A percentile compares a stretch with the other conserved stretches of the same genome.
These are phyloP conservation scores for Tetrahymena malaccensis DNA, from an alignment of 73 alveolate species.

Conservation along the genomic window DNA sequence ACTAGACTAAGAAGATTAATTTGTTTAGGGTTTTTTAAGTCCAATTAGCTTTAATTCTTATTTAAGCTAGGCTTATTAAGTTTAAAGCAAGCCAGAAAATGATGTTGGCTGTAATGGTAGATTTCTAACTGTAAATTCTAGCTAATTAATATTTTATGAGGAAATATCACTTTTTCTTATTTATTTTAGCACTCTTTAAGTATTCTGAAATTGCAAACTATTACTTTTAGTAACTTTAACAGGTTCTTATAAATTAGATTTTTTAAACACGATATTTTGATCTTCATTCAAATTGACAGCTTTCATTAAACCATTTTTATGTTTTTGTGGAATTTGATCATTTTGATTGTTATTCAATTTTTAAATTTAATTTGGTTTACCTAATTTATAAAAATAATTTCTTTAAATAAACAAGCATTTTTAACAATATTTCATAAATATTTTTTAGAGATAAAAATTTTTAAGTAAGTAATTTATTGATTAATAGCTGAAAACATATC, in stretches of 20 bases:
- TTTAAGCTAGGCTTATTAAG: background rate
- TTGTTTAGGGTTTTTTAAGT: background rate
- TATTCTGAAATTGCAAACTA: background rate
- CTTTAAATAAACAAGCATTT: too few species aligned
- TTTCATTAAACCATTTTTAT: background rate
- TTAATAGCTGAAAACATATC: background rate
- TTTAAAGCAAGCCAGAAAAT: background rate
- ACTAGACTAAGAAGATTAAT: background rate
- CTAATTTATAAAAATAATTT: background rate
- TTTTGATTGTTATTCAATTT: too few species aligned
- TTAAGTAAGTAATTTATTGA: too few species aligned
- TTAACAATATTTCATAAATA: too few species aligned
- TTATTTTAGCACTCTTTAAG: background rate
- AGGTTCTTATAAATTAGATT: background rate
- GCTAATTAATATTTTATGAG: background rate
- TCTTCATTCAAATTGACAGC: background rate
- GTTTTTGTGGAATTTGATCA: too few species aligned
- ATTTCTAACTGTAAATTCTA: background rate
- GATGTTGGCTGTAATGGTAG: background rate
- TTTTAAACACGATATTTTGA: too few species aligned
- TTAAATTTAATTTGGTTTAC: background rate
- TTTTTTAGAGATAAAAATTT: too few species aligned
- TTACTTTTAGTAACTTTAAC: background rate
- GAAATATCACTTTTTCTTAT: background rate
- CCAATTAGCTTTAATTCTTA: background rate